phyloP scores from a whole-genome alignment of 495 filamentous ascomycete species.

The Aspergillus mulundensis region DNA sequence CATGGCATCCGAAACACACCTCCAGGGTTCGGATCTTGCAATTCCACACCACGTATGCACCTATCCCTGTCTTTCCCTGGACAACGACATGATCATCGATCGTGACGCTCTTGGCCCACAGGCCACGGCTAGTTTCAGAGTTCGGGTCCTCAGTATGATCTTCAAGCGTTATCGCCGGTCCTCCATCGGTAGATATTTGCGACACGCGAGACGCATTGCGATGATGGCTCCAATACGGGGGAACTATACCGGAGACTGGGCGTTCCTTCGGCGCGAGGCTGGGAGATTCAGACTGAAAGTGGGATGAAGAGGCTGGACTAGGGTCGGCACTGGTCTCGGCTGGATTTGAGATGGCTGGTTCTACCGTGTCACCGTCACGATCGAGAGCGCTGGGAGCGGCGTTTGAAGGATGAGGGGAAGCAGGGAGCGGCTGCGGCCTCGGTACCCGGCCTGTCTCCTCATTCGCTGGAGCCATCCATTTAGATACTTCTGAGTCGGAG shows the following conservation, averaged over 20 bases:
- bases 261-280: slow-evolving; percentile 26
- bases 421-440: slow-evolving; percentile 25
- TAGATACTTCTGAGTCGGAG: slow-evolving; percentile 20
- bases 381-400: slow-evolving; percentile 4
- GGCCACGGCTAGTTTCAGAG: slow-evolving; percentile 54
- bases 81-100: slow-evolving; percentile 67
- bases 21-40: slow-evolving; percentile 66
- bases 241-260: slow-evolving; percentile 40
- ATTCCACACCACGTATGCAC: slow-evolving; percentile 73
- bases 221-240: slow-evolving; percentile 51
- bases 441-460: slow-evolving; percentile 38
- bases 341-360: slow-evolving; percentile 6
- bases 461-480: slow-evolving; percentile 50
- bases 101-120: slow-evolving; percentile 64
- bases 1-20: slow-evolving; percentile 38
- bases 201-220: slow-evolving; percentile 42
- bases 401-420: slow-evolving; percentile 21
- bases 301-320: slow-evolving; percentile 9
- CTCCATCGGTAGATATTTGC: slow-evolving; percentile 37
- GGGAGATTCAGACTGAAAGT: slow-evolving; percentile 5
- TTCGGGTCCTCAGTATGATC: slow-evolving; percentile 64
- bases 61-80: slow-evolving; percentile 57
- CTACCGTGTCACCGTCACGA: not conserved
- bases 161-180: slow-evolving; percentile 57
- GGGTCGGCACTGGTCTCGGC: not conserved